These are phyloP conservation scores for Biancaea sappan DNA, from an alignment of 306 rosid species.

Conservation along the genomic window DNA sequence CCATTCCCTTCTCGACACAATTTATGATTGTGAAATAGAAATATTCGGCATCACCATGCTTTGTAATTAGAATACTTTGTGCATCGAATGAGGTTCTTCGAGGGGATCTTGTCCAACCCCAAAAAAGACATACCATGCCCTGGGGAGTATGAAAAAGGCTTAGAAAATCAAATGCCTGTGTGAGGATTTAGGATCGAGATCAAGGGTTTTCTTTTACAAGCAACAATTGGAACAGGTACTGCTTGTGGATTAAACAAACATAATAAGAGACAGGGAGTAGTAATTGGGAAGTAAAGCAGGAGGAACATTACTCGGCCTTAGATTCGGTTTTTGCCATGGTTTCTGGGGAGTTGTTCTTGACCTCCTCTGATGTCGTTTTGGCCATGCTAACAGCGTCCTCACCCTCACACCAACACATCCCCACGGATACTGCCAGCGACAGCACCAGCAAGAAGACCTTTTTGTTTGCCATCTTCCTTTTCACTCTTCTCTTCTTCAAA, in stretches of 20 bases:
- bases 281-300: not conserved
- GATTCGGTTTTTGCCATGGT: slow-evolving; percentile 23
- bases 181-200: not conserved
- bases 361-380: slow-evolving; percentile 27
- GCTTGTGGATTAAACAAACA: not conserved
- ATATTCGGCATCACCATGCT: not conserved
- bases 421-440: slow-evolving; percentile 33
- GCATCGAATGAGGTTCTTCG: not conserved
- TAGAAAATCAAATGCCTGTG: not conserved
- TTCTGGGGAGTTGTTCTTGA: not conserved
- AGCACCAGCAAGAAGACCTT: slow-evolving; percentile 32
- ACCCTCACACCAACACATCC: slow-evolving; percentile 30
- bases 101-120: not conserved
- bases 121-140: not conserved
- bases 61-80: not conserved
- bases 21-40: not conserved
- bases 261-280: not conserved
- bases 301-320: slow-evolving; percentile 42
- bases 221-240: not conserved
- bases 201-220: too few relatives aligned
- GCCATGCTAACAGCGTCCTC: slow-evolving; percentile 31
- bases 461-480: slow-evolving; percentile 36
- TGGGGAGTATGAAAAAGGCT: not conserved
- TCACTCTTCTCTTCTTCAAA: not conserved
- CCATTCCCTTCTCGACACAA: not conserved